Evolutionary conservation across 495 filamentous ascomycete genomes (phyloP), one percentile per base, ranked within the genome.

Genomic region (Aspergillus wentii): DNA sequence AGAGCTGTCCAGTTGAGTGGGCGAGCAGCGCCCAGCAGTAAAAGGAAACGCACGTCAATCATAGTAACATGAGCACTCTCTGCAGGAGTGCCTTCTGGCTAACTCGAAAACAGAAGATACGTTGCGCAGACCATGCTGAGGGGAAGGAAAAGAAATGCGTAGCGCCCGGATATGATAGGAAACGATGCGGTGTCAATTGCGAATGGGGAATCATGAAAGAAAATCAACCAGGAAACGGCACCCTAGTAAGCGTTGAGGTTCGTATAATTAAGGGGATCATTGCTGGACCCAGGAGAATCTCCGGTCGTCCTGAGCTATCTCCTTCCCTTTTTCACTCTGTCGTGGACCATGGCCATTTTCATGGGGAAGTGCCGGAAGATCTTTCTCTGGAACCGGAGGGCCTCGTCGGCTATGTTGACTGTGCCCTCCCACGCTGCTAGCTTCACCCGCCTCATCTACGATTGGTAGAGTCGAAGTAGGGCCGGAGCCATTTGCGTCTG

Each of bases 381-480:
- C 72, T 52, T 81, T 80, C 21, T 79, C 74, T 28, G 45, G 31
- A 15, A 40, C 44, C 10, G 57, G 48, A 22, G 42, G 54, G 9
- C 59, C 56, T 21, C 57, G 46, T 40, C 55, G 57, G 41, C 62
- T 66, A 38, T 61, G 57, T 43, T 57, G 56, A 38, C 62, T 67
- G 13, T 62, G 59, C 30, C 78, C 76, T 3, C 82, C 79, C 14
- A 81, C 78, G 38, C 85, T 90, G 3, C 74, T 77, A 13, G 78
- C 84, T 60, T 96, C 92, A 9, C 81, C 85, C 17, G 82, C 83
- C 66, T 98, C 92, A 38, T 95, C 88, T 6, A 98, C 87, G 33
- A 96, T 83, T 1, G 92, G 92, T n/a, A 98, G 62, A 17, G 86
- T 82, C n/a, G 59, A 64, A 19, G 82, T 72, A 8, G 80, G 78